These are phyloP conservation scores for Mercurialis annua DNA, from an alignment of 345 rosid species.

Conservation along the genomic window DNA sequence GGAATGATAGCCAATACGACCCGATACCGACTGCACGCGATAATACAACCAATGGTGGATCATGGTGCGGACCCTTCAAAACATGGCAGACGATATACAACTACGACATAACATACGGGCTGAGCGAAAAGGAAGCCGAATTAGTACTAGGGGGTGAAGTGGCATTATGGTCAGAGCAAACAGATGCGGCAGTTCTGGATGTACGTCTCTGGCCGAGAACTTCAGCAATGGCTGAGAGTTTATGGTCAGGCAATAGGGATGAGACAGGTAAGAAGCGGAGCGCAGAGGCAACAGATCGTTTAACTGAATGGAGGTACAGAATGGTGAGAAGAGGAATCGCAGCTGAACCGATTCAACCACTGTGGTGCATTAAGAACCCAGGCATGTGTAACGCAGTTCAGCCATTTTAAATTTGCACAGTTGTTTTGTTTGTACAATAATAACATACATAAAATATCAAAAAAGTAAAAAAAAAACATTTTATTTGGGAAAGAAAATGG, in stretches of 20 bases:
- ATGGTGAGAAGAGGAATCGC: conserved; percentile 73
- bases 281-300: conserved; percentile 65
- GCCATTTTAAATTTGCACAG: neutral
- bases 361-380: conserved; percentile 74
- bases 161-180: conserved; percentile 94
- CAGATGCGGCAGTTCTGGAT: conserved; percentile 64
- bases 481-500: too few relatives aligned
- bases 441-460: too few relatives aligned
- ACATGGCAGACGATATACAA: conserved; percentile 88
- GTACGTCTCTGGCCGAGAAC: conserved; percentile 75
- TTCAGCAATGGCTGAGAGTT: conserved; percentile 72
- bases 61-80: conserved; percentile 88
- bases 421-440: neutral
- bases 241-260: conserved; percentile 84
- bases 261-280: conserved; percentile 59
- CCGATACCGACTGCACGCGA: conserved; percentile 22
- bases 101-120: conserved; percentile 67
- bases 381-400: conserved; percentile 79
- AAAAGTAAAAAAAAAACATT: too few relatives aligned
- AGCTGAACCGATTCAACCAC: conserved; percentile 90
- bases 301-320: conserved; percentile 81
- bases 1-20: conserved; percentile 72
- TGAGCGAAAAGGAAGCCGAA: conserved; percentile 59
- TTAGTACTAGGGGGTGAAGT: conserved; percentile 88
- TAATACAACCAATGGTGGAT: conserved; percentile 38